Conservation (phyloP, 306 rosid genomes). For the Alnus glutinosa region DNA sequence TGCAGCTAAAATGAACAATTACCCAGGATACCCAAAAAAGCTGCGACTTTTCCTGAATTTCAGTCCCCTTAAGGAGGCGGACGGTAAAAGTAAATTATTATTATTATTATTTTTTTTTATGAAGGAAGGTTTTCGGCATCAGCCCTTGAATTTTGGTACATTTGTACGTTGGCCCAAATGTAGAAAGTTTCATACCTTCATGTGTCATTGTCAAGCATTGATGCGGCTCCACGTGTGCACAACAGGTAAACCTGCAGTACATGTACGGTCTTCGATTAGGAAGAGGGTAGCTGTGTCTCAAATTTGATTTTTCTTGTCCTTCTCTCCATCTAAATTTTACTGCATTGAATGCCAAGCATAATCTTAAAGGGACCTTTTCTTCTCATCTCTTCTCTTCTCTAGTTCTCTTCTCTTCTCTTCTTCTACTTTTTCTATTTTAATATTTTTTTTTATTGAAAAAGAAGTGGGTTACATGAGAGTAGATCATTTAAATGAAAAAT, state of each 20-base stretch:
- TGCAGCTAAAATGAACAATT: neutral
- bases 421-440: too few species aligned
- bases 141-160: neutral
- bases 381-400: too few species aligned
- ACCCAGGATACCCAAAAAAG: slow-evolving; percentile 4
- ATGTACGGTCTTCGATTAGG: neutral
- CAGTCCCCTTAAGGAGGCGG: neutral
- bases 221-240: slow-evolving; percentile 18
- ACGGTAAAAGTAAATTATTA: slow-evolving; percentile 3
- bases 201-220: neutral
- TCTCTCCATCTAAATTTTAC: too few species aligned
- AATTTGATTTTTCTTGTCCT: too few species aligned
- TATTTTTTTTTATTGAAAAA: too few species aligned
- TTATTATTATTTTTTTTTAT: neutral
- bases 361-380: too few species aligned
- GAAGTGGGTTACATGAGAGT: too few species aligned
- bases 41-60: slow-evolving; percentile 18
- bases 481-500: too few species aligned
- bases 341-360: too few species aligned
- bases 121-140: neutral
- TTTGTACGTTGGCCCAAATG: slow-evolving; percentile 7
- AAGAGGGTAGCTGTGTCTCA: too few species aligned
- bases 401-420: too few species aligned
- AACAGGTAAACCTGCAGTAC: slow-evolving; percentile 21
- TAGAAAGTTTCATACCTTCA: slow-evolving; percentile 19